phyloP scores from a whole-genome alignment of 495 filamentous ascomycete species.

The Endocarpon pusillum region DNA sequence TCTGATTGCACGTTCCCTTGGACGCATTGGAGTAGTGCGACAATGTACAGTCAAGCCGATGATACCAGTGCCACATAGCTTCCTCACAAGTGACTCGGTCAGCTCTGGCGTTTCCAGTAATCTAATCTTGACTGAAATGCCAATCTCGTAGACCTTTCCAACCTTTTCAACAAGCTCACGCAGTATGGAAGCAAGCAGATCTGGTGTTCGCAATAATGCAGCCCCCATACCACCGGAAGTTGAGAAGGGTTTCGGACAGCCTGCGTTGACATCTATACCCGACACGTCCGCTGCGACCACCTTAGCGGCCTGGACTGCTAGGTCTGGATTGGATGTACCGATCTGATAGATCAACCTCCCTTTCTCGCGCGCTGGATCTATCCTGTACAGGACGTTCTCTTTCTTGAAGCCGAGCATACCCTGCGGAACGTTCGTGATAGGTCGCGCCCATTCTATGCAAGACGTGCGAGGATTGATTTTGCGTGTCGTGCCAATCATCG shows the following conservation, averaged over 20 bases:
- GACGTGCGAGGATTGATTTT: conserved; percentile 53
- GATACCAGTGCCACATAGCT: conserved; percentile 69
- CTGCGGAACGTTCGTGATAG: conserved; percentile 59
- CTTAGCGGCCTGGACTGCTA: conserved; percentile 67
- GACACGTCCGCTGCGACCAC: conserved; percentile 72
- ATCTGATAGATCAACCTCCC: conserved; percentile 73
- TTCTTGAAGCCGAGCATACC: conserved; percentile 34
- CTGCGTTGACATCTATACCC: conserved; percentile 93
- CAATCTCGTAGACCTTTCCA: conserved; percentile 56
- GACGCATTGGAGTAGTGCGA: conserved; percentile 89
- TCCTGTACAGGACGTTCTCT: conserved; percentile 65
- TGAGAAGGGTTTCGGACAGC: conserved; percentile 92
- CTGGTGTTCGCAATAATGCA: conserved; percentile 66
- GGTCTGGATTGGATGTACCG: conserved; percentile 62
- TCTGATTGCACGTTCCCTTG: conserved; percentile 69
- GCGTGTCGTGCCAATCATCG: conserved; percentile 71
- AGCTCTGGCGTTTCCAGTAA: conserved; percentile 56
- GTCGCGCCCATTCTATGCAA: conserved; percentile 68
- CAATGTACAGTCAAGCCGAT: conserved; percentile 87
- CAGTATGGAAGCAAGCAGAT: conserved; percentile 65
- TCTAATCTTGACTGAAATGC: conserved; percentile 90
- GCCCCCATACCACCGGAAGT: conserved; percentile 90
- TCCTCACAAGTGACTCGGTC: conserved; percentile 57
- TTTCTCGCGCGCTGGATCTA: conserved; percentile 59
- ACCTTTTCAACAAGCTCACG: conserved; percentile 66